Conservation (phyloP, 2,329 filamentous ascomycete genomes). For the Cadophora sp. region DNA sequence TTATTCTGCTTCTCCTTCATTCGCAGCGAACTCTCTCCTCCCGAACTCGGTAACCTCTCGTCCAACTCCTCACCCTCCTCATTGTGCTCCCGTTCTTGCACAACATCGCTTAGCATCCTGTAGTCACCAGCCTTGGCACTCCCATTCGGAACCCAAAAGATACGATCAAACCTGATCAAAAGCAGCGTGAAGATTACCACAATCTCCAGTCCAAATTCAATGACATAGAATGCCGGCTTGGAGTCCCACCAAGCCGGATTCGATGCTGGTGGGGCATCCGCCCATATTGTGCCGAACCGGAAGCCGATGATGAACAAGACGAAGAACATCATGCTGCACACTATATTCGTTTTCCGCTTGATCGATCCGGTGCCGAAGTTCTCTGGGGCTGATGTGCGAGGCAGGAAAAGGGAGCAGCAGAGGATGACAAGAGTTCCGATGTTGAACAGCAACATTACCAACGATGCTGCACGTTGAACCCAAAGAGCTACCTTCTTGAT, state of each 20-base stretch:
- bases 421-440: neutral
- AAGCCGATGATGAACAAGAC: conserved; percentile 73
- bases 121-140: conserved; percentile 61
- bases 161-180: conserved; percentile 68
- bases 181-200: conserved; percentile 70
- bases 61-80: neutral
- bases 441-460: conserved; percentile 1
- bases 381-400: neutral
- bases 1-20: neutral
- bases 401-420: neutral
- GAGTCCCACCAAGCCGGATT: conserved; percentile 66
- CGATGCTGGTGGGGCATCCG: conserved; percentile 51
- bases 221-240: conserved; percentile 4
- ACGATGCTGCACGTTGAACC: neutral
- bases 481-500: neutral
- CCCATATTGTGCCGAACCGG: conserved; percentile 65
- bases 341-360: conserved; percentile 47
- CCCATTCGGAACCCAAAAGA: conserved; percentile 78
- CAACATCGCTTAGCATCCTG: neutral
- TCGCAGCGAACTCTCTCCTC: neutral
- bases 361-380: conserved; percentile 6
- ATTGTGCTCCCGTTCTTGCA: neutral
- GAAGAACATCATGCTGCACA: conserved; percentile 58
- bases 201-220: conserved; percentile 58
- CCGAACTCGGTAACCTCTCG: neutral